Conservation (phyloP, 495 filamentous ascomycete species). For the Podospora sp. region DNA sequence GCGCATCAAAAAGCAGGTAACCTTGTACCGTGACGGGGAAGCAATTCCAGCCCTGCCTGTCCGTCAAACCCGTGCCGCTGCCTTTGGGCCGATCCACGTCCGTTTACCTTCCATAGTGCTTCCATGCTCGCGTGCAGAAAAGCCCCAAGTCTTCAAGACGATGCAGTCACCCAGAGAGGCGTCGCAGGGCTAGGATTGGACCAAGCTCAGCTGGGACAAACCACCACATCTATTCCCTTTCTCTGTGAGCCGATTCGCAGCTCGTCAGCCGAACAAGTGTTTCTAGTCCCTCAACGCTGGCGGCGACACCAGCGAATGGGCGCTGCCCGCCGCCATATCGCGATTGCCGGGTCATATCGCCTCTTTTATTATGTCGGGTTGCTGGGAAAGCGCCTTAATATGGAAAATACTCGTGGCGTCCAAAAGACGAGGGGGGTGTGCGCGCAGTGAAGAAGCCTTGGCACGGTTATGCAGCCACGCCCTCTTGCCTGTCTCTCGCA, state of each 20-base stretch:
- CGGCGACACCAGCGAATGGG: slow-evolving; percentile 11
- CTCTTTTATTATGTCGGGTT: slow-evolving; percentile 34
- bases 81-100: neutral
- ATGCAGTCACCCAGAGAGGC: slow-evolving; percentile 24
- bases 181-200: slow-evolving; percentile 27
- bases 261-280: neutral
- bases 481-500: neutral
- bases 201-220: slow-evolving; percentile 24
- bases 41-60: neutral
- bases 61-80: neutral
- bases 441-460: slow-evolving; percentile 1
- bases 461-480: slow-evolving; percentile 19
- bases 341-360: slow-evolving; percentile 42
- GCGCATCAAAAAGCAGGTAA: slow-evolving; percentile 1
- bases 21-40: neutral
- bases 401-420: slow-evolving; percentile 38
- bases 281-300: neutral
- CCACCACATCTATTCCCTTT: neutral
- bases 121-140: slow-evolving; percentile 19
- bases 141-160: slow-evolving; percentile 30
- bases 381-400: slow-evolving; percentile 40
- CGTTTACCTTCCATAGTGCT: slow-evolving; percentile 18
- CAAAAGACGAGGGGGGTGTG: slow-evolving; percentile 24
- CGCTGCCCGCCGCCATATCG: slow-evolving; percentile 20
- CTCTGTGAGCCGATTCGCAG: neutral